phyloP scores from a whole-genome alignment of 2,329 filamentous ascomycete species.

The Coniochaeta sp. region DNA sequence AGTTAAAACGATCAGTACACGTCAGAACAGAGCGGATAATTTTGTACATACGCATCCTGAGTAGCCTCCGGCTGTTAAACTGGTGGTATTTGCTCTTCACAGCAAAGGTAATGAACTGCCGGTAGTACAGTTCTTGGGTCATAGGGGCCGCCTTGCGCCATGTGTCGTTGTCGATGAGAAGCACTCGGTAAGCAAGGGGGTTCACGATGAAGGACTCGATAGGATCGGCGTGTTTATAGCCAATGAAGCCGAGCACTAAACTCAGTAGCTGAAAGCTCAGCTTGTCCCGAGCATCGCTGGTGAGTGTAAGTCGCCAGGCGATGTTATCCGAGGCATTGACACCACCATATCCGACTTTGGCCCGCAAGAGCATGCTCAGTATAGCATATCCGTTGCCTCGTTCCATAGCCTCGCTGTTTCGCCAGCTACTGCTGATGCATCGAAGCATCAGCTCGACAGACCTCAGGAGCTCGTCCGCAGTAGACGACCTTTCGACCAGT shows the following conservation, averaged over 20 bases:
- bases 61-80: conserved; percentile 82
- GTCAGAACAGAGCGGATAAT: not conserved
- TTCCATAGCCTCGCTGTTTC: conserved; percentile 98
- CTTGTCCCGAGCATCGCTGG: conserved; percentile 46
- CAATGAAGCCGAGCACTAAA: conserved; percentile 77
- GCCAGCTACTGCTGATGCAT: conserved; percentile 85
- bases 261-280: conserved; percentile 61
- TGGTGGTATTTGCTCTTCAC: conserved; percentile 85
- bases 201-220: conserved; percentile 92
- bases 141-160: conserved; percentile 75
- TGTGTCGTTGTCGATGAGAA: conserved; percentile 87
- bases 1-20: not conserved
- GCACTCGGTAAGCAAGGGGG: conserved; percentile 83
- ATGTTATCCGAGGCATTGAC: conserved; percentile 27
- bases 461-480: conserved; percentile 63
- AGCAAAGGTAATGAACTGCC: conserved; percentile 83
- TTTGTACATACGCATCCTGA: conserved; percentile 76
- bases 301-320: conserved; percentile 36
- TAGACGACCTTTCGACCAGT: conserved; percentile 69
- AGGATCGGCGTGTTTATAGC: conserved; percentile 73
- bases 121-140: conserved; percentile 85
- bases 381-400: conserved; percentile 90
- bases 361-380: conserved; percentile 72
- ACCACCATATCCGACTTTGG: conserved; percentile 61
- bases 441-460: conserved; percentile 80